Evolutionary conservation across 1,284 basidiomycete species (phyloP), one percentile per base, ranked within the genome.

Genomic region (Schizopora paradoxa): DNA sequence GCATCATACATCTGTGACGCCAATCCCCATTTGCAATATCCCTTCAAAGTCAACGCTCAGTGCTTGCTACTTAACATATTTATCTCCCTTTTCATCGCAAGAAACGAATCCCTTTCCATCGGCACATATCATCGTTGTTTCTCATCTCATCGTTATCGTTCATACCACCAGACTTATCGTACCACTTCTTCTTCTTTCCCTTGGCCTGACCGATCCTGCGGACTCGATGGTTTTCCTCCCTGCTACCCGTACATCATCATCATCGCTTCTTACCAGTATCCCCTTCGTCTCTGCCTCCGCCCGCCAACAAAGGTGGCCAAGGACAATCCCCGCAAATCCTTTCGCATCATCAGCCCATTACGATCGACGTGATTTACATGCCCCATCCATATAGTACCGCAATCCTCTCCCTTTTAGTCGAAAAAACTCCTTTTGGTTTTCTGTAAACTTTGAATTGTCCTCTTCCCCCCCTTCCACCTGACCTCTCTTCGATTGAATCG

Each of bases 161-260:
- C 11, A 35, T 14, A 35, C 33, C 6, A 5, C 33, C 22, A 35
- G 10, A 19, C 18, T 35, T 16, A n/a, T 22, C 22, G 18, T 35
- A 35, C 33, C 22, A 10, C 18, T 35, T 35, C 33, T 5, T 10
- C 23, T 35, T 36, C 38, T 31, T 14, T 25, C 31, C 31, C 28
- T 25, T 28, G 25, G 31, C 38, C 46, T 39, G 46, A 47, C 39
- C 46, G 46, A 36, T 39, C 14, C 40, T 37, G 34, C 46, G 40
- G 40, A 47, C 40, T 26, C 33, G n/a, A n/a, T n/a, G n/a, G n/a
- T n/a, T 36, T 41, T 42, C 31, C 40, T 42, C 40, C 46, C 33
- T 47, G 40, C 38, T 42, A 47, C 45, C 38, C 25, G 45, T 33
- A 33, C 32, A 23, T 25, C 27, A 42, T 47, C 32, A 34, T n/a